Evolutionary conservation across 129 eudicot species (phyloP).

Genomic region (Dittrichia graveolens): DNA sequence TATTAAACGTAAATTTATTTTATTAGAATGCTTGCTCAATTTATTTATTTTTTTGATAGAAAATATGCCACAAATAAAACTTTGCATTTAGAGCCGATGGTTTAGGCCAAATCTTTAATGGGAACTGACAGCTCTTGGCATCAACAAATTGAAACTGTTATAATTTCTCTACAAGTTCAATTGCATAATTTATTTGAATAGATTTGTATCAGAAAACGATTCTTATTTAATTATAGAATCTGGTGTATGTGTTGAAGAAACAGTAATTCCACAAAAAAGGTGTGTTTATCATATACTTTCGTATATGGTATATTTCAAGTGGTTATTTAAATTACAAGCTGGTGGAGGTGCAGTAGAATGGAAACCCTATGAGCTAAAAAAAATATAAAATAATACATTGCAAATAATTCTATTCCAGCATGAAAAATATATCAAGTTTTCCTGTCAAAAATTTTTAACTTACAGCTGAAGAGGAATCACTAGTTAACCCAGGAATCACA

Average conservation of each 20-base stretch:
- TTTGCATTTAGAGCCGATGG: neutral
- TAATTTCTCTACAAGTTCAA: neutral
- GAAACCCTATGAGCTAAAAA: neutral
- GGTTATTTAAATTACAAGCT: neutral
- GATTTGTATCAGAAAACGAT: too few relatives aligned
- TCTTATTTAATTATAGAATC: too few relatives aligned
- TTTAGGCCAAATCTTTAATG: neutral
- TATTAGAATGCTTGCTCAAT: neutral
- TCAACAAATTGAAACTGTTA: neutral
- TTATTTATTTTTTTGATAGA: neutral
- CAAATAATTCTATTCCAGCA: neutral
- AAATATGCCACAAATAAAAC: neutral
- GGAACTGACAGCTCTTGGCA: neutral
- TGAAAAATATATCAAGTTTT: neutral
- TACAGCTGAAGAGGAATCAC: slow-evolving; percentile 93
- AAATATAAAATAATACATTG: neutral
- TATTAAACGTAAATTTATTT: neutral
- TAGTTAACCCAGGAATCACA: slow-evolving; percentile 86
- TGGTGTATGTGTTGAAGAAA: neutral
- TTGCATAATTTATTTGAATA: neutral
- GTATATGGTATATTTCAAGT: neutral
- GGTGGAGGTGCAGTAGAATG: neutral
- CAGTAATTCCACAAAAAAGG: neutral
- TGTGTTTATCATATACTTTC: neutral
- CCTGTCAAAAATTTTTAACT: slow-evolving; percentile 36